These are phyloP conservation scores for Ascochyta pisi DNA, from an alignment of 2,329 filamentous ascomycete species.

Conservation along the genomic window DNA sequence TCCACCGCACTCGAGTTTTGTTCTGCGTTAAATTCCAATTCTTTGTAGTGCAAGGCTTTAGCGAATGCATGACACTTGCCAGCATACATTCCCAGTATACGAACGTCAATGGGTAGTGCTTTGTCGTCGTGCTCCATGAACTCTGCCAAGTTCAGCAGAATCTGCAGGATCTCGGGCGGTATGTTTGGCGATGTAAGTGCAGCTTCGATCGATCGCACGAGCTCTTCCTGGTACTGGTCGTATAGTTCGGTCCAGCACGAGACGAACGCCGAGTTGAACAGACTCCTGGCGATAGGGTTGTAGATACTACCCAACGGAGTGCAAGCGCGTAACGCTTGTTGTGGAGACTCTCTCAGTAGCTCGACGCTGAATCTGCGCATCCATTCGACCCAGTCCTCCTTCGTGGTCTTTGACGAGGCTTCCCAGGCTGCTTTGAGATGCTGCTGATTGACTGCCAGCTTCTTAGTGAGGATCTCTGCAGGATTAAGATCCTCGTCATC, in stretches of 20 bases:
- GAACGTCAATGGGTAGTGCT: slow-evolving; percentile 94
- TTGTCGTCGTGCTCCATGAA: slow-evolving; percentile 99
- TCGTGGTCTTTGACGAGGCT: slow-evolving; percentile 93
- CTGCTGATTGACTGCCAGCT: slow-evolving; percentile 95
- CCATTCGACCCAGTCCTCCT: slow-evolving; percentile 99
- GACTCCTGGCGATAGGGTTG: slow-evolving; percentile 84
- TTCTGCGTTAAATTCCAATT: slow-evolving; percentile 96
- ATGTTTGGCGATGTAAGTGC: slow-evolving; percentile 96
- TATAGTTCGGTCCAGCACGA: slow-evolving; percentile 99
- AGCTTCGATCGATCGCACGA: slow-evolving; percentile 93
- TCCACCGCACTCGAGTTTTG: slow-evolving; percentile 96
- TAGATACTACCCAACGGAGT: slow-evolving; percentile 91
- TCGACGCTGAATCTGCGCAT: slow-evolving; percentile 96
- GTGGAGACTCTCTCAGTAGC: slow-evolving; percentile 91
- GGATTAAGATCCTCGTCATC: slow-evolving; percentile 81
- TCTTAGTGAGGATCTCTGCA: slow-evolving; percentile 87
- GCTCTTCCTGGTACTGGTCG: slow-evolving; percentile 94
- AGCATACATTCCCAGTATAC: slow-evolving; percentile 91
- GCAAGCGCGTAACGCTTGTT: slow-evolving; percentile 92
- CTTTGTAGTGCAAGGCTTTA: slow-evolving; percentile 98
- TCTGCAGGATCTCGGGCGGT: slow-evolving; percentile 91
- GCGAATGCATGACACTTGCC: slow-evolving; percentile 97
- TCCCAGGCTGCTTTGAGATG: slow-evolving; percentile 98
- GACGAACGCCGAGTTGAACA: slow-evolving; percentile 99
- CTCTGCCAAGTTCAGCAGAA: slow-evolving; percentile 93